These are phyloP conservation scores for Exophiala viscosa DNA, from an alignment of 2,329 filamentous ascomycete species.

Conservation along the genomic window DNA sequence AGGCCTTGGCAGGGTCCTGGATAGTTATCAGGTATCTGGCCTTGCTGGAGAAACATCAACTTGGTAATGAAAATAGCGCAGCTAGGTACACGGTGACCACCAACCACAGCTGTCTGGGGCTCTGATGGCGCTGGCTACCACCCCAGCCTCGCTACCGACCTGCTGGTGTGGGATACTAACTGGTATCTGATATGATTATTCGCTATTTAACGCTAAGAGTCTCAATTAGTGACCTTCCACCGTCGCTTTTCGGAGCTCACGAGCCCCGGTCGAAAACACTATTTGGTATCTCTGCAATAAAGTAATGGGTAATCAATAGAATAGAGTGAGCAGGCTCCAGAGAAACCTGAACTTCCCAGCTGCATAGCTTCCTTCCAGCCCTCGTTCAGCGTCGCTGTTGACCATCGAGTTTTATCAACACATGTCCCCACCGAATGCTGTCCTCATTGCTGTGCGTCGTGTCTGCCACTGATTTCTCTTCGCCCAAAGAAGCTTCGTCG, in stretches of 20 bases:
- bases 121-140: too few relatives aligned
- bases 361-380: background rate
- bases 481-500: conserved; percentile 48
- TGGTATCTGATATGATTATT: too few relatives aligned
- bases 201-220: background rate
- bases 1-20: too few relatives aligned
- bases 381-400: conserved; percentile 6
- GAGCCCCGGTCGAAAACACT: background rate
- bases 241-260: background rate
- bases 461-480: conserved; percentile 33
- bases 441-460: conserved; percentile 14
- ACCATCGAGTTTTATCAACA: too few relatives aligned
- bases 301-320: conserved; percentile 4
- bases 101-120: too few relatives aligned
- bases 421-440: background rate
- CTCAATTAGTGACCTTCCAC: background rate
- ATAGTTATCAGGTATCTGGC: background rate
- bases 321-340: background rate
- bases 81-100: too few relatives aligned
- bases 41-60: background rate
- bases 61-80: too few relatives aligned
- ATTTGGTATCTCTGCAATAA: conserved; percentile 19
- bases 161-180: too few relatives aligned
- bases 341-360: background rate
- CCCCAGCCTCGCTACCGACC: too few relatives aligned